Conservation (phyloP, 345 rosid species). For the Toxicodendron radicans region DNA sequence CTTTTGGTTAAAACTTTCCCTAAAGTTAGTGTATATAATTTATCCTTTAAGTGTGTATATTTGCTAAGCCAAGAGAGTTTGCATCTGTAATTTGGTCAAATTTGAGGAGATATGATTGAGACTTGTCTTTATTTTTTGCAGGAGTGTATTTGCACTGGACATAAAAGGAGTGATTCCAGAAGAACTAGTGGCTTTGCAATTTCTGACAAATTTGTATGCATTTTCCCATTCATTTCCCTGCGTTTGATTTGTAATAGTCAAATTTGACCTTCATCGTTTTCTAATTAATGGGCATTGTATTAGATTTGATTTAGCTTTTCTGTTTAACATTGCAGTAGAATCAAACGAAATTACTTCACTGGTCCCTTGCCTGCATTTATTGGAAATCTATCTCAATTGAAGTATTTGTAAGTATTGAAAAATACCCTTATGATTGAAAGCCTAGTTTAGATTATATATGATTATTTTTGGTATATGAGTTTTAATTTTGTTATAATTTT, state of each 20-base stretch:
- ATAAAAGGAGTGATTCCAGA: slow-evolving; percentile 27
- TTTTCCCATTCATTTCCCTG: background rate
- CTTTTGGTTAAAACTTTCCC: no score
- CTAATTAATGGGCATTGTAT: background rate
- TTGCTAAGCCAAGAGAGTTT: background rate
- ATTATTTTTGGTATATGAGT: background rate
- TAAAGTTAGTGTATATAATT: no score
- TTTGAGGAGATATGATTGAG: background rate
- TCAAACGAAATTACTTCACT: slow-evolving; percentile 35
- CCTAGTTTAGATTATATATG: background rate
- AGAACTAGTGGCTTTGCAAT: slow-evolving; percentile 16
- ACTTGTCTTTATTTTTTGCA: background rate
- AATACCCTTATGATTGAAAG: background rate
- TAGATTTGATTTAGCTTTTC: no score
- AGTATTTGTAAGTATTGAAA: slow-evolving; percentile 21
- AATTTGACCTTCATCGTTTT: background rate
- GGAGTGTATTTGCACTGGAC: slow-evolving; percentile 27
- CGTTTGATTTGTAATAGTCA: background rate
- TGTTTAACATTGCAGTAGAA: slow-evolving; percentile 26
- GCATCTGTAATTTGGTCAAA: no score
- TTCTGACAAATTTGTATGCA: slow-evolving; percentile 22
- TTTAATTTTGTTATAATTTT: background rate
- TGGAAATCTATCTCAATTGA: slow-evolving; percentile 32
- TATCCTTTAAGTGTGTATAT: no score
- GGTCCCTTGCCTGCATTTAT: slow-evolving; percentile 38